Percentiles rank a stretch among this genome's conserved stretches.
Conservation (phyloP, 2,329 filamentous ascomycete genomes). For the Lachnellula suecica region DNA sequence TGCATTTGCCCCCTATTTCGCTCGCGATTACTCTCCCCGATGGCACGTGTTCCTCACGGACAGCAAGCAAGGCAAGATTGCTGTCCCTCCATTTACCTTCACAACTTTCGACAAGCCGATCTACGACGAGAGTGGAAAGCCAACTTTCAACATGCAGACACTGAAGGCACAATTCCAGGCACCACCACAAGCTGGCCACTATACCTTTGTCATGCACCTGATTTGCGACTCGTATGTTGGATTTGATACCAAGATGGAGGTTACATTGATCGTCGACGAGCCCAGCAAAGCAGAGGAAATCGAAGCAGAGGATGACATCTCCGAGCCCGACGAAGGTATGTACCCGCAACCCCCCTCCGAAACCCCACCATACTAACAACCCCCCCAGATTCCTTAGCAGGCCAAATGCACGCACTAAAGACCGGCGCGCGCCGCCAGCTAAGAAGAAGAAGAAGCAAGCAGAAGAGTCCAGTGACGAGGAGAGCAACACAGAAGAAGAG, state of each 20-base stretch:
- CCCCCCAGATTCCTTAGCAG: slow-evolving; percentile 77
- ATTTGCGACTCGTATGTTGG: slow-evolving; percentile 95
- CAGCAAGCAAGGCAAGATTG: slow-evolving; percentile 91
- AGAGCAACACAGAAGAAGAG: slow-evolving; percentile 78
- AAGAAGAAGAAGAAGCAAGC: slow-evolving; percentile 57
- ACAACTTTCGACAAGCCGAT: slow-evolving; percentile 87
- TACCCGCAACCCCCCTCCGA: slow-evolving; percentile 18
- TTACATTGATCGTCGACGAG: slow-evolving; percentile 86
- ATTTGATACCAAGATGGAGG: slow-evolving; percentile 89
- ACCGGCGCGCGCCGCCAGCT: slow-evolving; percentile 55
- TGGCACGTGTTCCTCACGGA: slow-evolving; percentile 97
- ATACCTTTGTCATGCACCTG: slow-evolving; percentile 91
- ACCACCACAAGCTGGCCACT: slow-evolving; percentile 86
- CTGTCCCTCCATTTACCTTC: slow-evolving; percentile 96
- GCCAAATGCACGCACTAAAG: slow-evolving; percentile 87
- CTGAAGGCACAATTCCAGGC: slow-evolving; percentile 97
- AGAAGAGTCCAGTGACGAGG: slow-evolving; percentile 71
- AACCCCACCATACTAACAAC: slow-evolving; percentile 18
- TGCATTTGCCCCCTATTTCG: slow-evolving; percentile 87
- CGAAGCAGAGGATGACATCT: slow-evolving; percentile 89
- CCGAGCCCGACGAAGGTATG: slow-evolving; percentile 95
- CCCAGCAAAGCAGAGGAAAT: slow-evolving; percentile 80
- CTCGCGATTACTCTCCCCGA: slow-evolving; percentile 82
- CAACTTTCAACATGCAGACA: slow-evolving; percentile 93
- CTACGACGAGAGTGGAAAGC: slow-evolving; percentile 75